These are phyloP conservation scores for Aspergillus ustus DNA, from an alignment of 2,329 filamentous ascomycete species.

Conservation along the genomic window DNA sequence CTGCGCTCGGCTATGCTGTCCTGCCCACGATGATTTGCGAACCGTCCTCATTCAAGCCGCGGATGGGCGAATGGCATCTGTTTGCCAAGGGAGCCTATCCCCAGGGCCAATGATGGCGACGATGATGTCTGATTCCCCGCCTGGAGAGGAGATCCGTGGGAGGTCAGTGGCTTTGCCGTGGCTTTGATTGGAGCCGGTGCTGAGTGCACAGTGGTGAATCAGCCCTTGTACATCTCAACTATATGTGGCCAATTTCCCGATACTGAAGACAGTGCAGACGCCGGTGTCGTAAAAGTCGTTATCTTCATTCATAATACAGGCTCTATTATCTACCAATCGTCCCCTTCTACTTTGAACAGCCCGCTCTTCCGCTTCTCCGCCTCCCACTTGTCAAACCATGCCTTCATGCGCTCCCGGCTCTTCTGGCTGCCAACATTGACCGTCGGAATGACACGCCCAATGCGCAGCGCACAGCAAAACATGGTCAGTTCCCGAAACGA, in stretches of 20 bases:
- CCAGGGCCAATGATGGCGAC: background rate
- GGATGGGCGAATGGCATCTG: background rate
- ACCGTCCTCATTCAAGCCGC: background rate
- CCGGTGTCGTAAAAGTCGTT: background rate
- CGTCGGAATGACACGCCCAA: conserved; percentile 89
- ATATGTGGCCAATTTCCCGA: background rate
- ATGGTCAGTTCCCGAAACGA: conserved; percentile 92
- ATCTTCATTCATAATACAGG: background rate
- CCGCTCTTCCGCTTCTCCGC: conserved; percentile 66
- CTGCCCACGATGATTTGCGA: conserved; percentile 8
- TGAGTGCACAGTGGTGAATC: background rate
- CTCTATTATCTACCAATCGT: conserved; percentile 16
- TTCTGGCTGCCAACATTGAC: conserved; percentile 78
- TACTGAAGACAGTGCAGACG: background rate
- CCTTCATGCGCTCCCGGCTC: conserved; percentile 68
- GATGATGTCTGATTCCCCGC: background rate
- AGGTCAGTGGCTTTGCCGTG: background rate
- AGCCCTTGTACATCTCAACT: background rate
- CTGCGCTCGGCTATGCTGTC: conserved; percentile 18
- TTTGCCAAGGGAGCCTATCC: conserved; percentile 5
- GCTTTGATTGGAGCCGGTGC: conserved; percentile 7
- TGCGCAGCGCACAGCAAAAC: conserved; percentile 85
- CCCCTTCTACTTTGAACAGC: conserved; percentile 53
- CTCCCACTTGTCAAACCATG: conserved; percentile 68
- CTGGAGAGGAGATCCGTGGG: conserved; percentile 1